phyloP scores from a whole-genome alignment of 139 green algal species.

The Chlamydomonas incerta region DNA sequence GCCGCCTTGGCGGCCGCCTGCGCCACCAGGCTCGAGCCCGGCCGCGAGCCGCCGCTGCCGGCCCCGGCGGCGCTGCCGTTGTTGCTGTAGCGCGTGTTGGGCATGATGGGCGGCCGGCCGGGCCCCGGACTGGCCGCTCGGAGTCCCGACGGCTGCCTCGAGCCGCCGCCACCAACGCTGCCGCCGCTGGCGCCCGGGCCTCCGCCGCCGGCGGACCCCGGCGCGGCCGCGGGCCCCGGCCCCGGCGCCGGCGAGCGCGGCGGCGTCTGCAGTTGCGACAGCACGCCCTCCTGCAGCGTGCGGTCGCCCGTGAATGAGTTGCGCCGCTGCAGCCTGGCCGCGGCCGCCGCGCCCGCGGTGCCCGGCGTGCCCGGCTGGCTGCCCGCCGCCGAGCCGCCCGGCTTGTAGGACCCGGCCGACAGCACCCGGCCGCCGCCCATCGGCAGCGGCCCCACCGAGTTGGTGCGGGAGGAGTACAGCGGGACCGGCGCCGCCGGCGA shows the following conservation, averaged over 20 bases:
- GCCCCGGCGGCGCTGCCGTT: background rate
- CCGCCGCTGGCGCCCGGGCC: background rate
- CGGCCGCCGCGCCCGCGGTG: no score
- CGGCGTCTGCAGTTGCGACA: conserved; percentile 7
- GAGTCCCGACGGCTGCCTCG: background rate
- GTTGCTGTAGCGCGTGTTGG: conserved; percentile 32
- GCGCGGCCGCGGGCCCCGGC: background rate
- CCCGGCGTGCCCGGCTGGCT: background rate
- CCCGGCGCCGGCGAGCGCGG: background rate
- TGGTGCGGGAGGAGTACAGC: conserved; percentile 17
- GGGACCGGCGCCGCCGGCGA: background rate
- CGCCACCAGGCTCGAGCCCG: background rate
- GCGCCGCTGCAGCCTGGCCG: background rate
- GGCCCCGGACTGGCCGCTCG: background rate
- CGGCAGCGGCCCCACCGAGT: conserved; percentile 17
- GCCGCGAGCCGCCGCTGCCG: background rate
- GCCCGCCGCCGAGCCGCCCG: no score
- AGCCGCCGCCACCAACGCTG: no score
- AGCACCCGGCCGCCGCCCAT: conserved; percentile 7
- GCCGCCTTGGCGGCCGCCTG: no score
- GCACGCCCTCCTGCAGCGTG: conserved; percentile 1
- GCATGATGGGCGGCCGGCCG: conserved; percentile 26
- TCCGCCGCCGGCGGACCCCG: background rate
- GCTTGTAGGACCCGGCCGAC: background rate
- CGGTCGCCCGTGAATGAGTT: conserved; percentile 30